Evolutionary conservation across 225 moss, liverwort and hornwort species (phyloP).

Genomic region (Neckera pumila): DNA sequence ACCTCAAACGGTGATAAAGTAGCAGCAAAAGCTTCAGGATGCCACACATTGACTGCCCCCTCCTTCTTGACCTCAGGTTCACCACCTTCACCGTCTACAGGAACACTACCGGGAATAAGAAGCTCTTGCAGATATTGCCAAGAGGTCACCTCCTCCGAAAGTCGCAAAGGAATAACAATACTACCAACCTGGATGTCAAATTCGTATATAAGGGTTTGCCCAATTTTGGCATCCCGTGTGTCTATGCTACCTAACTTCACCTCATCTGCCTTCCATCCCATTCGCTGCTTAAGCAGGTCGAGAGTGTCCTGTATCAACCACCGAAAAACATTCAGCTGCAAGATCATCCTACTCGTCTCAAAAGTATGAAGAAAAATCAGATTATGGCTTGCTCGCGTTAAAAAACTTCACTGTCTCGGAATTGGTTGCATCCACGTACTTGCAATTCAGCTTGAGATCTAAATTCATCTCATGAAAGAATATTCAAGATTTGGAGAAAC

Average conservation of each 20-base stretch:
- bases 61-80: background rate
- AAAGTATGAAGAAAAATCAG: background rate
- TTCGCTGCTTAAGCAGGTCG: constrained; percentile 37
- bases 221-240: constrained; percentile 78
- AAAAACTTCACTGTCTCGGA: background rate
- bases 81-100: constrained; percentile 1
- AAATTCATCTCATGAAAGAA: background rate
- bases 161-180: constrained; percentile 43
- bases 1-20: constrained; percentile 69
- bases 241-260: constrained; percentile 58
- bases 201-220: constrained; percentile 75
- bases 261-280: constrained; percentile 61
- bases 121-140: constrained; percentile 78
- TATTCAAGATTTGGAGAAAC: background rate
- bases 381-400: background rate
- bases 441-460: background rate
- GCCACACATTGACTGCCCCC: constrained; percentile 43
- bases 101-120: constrained; percentile 12
- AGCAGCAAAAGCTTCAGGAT: constrained; percentile 48
- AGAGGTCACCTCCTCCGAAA: constrained; percentile 59
- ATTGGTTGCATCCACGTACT: background rate
- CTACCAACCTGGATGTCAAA: constrained; percentile 72
- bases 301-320: constrained; percentile 53
- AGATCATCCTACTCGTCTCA: background rate
- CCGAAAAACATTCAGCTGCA: background rate